phyloP scores from a whole-genome alignment of 192 early-diverging fungal genomes.

The Rhizophagus prolifer region DNA sequence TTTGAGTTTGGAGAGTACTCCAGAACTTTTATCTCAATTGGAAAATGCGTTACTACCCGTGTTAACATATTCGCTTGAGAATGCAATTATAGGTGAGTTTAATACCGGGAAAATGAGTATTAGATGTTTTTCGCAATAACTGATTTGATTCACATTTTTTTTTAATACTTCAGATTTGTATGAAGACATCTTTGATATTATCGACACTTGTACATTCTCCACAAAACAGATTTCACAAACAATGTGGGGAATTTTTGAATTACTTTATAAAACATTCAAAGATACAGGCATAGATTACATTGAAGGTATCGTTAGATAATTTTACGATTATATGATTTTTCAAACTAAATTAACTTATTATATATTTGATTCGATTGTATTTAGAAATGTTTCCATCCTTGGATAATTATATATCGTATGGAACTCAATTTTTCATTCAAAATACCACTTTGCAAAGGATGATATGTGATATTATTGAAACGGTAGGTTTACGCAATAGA shows the following conservation, averaged over 20 bases:
- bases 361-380: background rate
- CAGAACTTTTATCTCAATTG: conserved; percentile 75
- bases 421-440: conserved; percentile 71
- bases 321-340: background rate
- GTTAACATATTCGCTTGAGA: conserved; percentile 75
- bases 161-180: conserved; percentile 64
- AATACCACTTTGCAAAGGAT: conserved; percentile 69
- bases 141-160: background rate
- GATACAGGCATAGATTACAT: conserved; percentile 82
- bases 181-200: conserved; percentile 84
- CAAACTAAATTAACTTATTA: background rate
- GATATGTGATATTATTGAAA: conserved; percentile 84
- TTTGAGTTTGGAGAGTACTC: conserved; percentile 78
- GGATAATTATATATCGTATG: conserved; percentile 89
- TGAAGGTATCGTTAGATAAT: conserved; percentile 42
- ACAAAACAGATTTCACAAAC: conserved; percentile 76
- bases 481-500: conserved; percentile 36
- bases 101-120: background rate
- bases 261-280: conserved; percentile 78
- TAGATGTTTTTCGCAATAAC: background rate
- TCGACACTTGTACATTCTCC: conserved; percentile 86
- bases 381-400: conserved; percentile 84
- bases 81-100: conserved; percentile 58
- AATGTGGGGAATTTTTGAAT: conserved; percentile 82
- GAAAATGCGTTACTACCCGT: conserved; percentile 79